Base-by-base conservation (phyloP, 129 eudicot genomes). In the Tagetes erecta region DNA sequence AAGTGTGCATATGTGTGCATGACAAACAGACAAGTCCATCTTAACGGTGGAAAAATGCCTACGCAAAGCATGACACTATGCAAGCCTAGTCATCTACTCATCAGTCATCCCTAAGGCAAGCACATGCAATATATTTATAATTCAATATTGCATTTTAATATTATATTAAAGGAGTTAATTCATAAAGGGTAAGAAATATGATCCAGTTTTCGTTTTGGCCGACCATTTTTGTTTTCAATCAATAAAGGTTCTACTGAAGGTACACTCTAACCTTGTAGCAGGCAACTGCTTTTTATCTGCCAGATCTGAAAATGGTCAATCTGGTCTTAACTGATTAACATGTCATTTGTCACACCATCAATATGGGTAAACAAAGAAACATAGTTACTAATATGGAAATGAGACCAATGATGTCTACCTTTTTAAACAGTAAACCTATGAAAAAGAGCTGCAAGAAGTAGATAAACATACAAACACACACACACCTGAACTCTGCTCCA, bases 401-500 rank as follows among this genome's bases (percentile, higher is more conserved):
- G 6, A 27, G 12, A 65, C 10, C 35, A 56, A 58, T 6, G 13
- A 2, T 33, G n/a, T 50, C 41, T n/a, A 36, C 44, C 7, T 1
- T 34, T 62, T 62, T 36, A 62, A 35, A 45, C 67, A 62, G 44
- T 62, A 62, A 3, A 5, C 9, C 27, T 62, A 37, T 62, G 10
- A 37, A 35, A 35, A 33, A 12, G 44, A 12, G 67, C 12, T 62
- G 12, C 8, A 58, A 7, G 4, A 35, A 36, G 39, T 8, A 58
- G n/a, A 58, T 33, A n/a, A 8, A 33, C 6, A 45, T 68, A 27
- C 63, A 46, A 1, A 37, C 36, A 8, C 8, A 55, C 27, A 76
- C 33, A 36, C 34, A 92, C 98, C 98, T 92, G 96, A 68, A 92
- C 98, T 86, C 98, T 85, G 85, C 88, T 89, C 98, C 98, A 92